Evolutionary conservation across 1,139 yeast species (phyloP).

Genomic region (Blastobotrys elegans): DNA sequence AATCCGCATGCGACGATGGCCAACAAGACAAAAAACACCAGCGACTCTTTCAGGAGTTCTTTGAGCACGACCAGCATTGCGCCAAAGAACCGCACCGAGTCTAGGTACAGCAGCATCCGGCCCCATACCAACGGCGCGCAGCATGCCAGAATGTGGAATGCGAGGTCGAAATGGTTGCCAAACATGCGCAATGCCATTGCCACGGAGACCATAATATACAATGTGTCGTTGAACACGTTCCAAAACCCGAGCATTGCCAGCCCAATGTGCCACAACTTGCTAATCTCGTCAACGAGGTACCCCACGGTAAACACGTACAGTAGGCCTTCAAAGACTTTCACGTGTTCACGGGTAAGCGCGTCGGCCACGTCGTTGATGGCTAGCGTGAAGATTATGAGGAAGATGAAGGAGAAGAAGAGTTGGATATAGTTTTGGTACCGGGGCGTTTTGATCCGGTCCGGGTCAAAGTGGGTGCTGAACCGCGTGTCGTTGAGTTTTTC

Average conservation of each 20-base stretch:
- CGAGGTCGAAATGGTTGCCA: conserved; percentile 49
- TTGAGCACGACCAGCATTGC: conserved; percentile 83
- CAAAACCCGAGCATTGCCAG: conserved; percentile 67
- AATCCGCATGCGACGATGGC: conserved; percentile 72
- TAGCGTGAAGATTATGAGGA: conserved; percentile 55
- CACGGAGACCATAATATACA: conserved; percentile 51
- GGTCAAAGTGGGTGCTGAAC: conserved; percentile 66
- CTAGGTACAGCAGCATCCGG: conserved; percentile 66
- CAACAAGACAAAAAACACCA: conserved; percentile 71
- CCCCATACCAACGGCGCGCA: conserved; percentile 90
- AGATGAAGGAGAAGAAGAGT: conserved; percentile 61
- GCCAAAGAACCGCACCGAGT: conserved; percentile 78
- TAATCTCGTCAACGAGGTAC: conserved; percentile 58
- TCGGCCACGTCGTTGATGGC: conserved; percentile 47
- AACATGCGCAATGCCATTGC: conserved; percentile 54
- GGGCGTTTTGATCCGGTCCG: conserved; percentile 81
- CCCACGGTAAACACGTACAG: conserved; percentile 68
- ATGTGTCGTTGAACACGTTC: conserved; percentile 69
- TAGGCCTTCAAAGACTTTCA: conserved; percentile 41
- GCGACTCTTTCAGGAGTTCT: conserved; percentile 81
- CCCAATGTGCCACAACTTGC: conserved; percentile 75
- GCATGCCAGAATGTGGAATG: conserved; percentile 68
- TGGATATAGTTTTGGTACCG: conserved; percentile 72
- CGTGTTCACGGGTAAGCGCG: conserved; percentile 17
- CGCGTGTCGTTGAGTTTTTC: conserved; percentile 53